phyloP scores from a whole-genome alignment of 768 basidiomycete genomes.

The Tricholoma terreum region DNA sequence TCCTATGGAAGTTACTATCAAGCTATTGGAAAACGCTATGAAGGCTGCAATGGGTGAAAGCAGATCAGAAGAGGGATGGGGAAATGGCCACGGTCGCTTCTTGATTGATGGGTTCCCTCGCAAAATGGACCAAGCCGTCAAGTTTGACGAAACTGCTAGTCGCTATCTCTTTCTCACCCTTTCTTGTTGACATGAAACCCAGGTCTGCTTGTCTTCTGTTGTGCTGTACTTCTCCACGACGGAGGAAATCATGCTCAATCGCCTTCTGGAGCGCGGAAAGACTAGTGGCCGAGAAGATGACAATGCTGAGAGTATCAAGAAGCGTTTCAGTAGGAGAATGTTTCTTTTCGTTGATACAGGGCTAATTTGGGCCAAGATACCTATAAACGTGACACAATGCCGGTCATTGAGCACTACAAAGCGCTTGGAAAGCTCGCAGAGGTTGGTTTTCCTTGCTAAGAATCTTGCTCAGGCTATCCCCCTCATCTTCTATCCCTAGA shows the following conservation, averaged over 20 bases:
- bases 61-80: conserved; percentile 56
- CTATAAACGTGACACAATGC: conserved; percentile 86
- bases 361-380: conserved; percentile 47
- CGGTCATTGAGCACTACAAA: conserved; percentile 85
- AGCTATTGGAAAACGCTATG: conserved; percentile 95
- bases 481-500: conserved; percentile 34
- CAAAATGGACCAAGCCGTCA: conserved; percentile 96
- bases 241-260: conserved; percentile 81
- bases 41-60: conserved; percentile 46
- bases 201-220: conserved; percentile 80
- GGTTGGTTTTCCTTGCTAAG: conserved; percentile 41
- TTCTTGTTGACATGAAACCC: background rate
- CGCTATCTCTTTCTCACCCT: background rate
- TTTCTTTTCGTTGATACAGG: background rate
- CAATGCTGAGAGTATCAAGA: conserved; percentile 90
- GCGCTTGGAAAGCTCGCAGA: conserved; percentile 69
- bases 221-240: conserved; percentile 88
- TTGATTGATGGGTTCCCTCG: conserved; percentile 96
- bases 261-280: conserved; percentile 86
- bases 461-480: background rate
- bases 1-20: conserved; percentile 95
- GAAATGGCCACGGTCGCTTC: conserved; percentile 75
- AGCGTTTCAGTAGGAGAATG: conserved; percentile 79
- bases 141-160: conserved; percentile 82
- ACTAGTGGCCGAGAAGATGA: conserved; percentile 96